Evolutionary conservation across 805 yeast species (phyloP).

Genomic region (Metschnikowia lachancei): DNA sequence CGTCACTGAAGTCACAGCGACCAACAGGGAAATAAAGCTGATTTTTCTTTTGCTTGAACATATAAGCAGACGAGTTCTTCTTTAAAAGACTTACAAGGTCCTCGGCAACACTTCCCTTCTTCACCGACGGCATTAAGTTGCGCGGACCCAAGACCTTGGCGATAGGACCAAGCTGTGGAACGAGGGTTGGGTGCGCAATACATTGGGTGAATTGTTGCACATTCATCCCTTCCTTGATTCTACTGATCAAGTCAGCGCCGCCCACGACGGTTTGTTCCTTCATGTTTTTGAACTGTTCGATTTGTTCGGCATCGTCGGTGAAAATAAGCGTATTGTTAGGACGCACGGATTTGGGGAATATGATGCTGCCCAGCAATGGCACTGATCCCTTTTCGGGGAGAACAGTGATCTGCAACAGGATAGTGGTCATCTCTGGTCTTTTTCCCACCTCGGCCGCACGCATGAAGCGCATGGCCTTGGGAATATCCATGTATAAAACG

Average conservation of each 20-base stretch:
- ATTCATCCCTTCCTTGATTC: slow-evolving; percentile 51
- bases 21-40: slow-evolving; percentile 69
- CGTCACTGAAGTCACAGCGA: slow-evolving; percentile 72
- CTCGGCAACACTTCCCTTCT: slow-evolving; percentile 82
- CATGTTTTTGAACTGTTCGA: slow-evolving; percentile 50
- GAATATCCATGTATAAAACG: slow-evolving; percentile 70
- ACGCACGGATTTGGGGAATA: slow-evolving; percentile 70
- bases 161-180: slow-evolving; percentile 55
- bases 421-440: slow-evolving; percentile 64
- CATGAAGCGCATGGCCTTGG: slow-evolving; percentile 70
- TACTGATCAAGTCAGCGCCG: slow-evolving; percentile 64
- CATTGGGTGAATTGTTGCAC: slow-evolving; percentile 62
- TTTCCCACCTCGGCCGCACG: slow-evolving; percentile 92
- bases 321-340: slow-evolving; percentile 66
- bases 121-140: slow-evolving; percentile 83
- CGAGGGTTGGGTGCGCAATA: slow-evolving; percentile 82
- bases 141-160: slow-evolving; percentile 86
- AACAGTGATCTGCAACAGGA: slow-evolving; percentile 57
- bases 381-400: slow-evolving; percentile 76
- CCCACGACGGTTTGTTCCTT: slow-evolving; percentile 64
- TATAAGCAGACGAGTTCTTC: slow-evolving; percentile 61
- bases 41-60: slow-evolving; percentile 72
- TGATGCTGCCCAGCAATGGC: slow-evolving; percentile 67
- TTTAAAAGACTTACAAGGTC: slow-evolving; percentile 54
- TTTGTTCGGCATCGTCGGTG: slow-evolving; percentile 53